Percentiles rank a stretch among this genome's conserved stretches.
These are phyloP conservation scores for Petunia secreta DNA, from an alignment of 257 asterid species.

Conservation along the genomic window DNA sequence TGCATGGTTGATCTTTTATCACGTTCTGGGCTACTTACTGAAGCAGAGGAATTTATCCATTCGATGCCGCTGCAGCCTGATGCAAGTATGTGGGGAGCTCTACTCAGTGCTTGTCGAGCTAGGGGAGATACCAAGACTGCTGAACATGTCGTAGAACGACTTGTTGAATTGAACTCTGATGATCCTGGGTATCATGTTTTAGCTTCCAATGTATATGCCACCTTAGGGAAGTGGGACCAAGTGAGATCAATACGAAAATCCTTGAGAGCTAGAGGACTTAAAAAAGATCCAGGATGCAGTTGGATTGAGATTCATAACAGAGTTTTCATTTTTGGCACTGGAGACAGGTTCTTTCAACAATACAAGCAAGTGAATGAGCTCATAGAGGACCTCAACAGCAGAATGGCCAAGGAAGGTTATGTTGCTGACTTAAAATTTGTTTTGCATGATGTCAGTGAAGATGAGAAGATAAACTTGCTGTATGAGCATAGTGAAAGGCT, in stretches of 20 bases:
- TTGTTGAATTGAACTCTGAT: conserved; percentile 47
- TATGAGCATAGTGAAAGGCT: conserved; percentile 66
- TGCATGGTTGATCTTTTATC: conserved; percentile 83
- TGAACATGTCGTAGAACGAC: conserved; percentile 54
- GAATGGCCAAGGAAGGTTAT: conserved; percentile 67
- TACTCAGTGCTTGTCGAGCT: conserved; percentile 77
- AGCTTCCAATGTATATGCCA: conserved; percentile 77
- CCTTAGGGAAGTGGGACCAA: conserved; percentile 72
- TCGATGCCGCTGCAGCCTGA: conserved; percentile 80
- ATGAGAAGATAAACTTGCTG: conserved; percentile 55
- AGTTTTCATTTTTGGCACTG: conserved; percentile 53
- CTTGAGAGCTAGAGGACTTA: conserved; percentile 54
- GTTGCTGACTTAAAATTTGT: conserved; percentile 54
- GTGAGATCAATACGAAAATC: conserved; percentile 59
- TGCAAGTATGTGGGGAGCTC: conserved; percentile 81
- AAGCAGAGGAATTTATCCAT: conserved; percentile 73
- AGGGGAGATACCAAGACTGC: conserved; percentile 56
- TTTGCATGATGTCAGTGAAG: conserved; percentile 59
- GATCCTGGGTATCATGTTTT: conserved; percentile 77
- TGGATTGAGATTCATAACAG: conserved; percentile 66
- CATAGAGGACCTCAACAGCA: conserved; percentile 42
- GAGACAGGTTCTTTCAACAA: conserved; percentile 49
- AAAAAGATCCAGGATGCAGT: conserved; percentile 75
- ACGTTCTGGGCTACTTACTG: conserved; percentile 65
- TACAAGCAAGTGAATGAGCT: conserved; percentile 47